phyloP scores from a whole-genome alignment of 208 protist genomes.

The Tritrichomonas musculus region DNA sequence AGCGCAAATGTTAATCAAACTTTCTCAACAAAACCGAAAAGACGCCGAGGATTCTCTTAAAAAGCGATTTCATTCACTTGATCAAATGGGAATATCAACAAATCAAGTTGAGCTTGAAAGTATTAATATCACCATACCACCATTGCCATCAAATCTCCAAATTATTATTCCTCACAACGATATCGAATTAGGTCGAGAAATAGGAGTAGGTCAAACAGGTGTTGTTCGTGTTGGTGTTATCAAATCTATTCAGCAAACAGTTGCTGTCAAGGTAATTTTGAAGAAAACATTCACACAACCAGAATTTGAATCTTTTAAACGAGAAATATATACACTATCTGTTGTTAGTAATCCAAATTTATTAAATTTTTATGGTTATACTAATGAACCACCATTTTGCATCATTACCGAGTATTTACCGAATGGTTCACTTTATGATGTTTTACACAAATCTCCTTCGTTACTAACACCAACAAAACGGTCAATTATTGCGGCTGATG shows the following conservation, averaged over 20 bases:
- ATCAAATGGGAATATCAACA: background rate
- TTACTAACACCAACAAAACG: background rate
- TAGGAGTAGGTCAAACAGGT: background rate
- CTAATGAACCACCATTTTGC: background rate
- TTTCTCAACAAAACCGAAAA: background rate
- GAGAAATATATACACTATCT: background rate
- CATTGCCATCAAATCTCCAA: background rate
- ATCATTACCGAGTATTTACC: constrained; percentile 6
- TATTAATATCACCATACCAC: background rate
- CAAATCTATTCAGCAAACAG: background rate
- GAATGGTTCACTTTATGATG: background rate
- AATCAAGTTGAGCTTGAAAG: background rate
- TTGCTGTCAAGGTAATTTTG: background rate
- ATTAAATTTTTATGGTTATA: constrained; percentile 5
- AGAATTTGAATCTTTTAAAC: constrained; percentile 13
- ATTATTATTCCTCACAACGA: background rate
- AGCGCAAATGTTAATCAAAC: background rate
- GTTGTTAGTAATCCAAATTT: background rate
- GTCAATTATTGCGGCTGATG: background rate
- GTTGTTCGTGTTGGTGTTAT: background rate
- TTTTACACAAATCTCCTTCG: background rate
- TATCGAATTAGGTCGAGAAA: background rate
- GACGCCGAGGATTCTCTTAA: background rate
- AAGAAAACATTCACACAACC: background rate
- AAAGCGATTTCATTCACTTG: background rate